Evolutionary conservation across 2,329 filamentous ascomycete genomes (phyloP), one percentile per base, ranked within the genome.

Genomic region (Fusarium nanum): DNA sequence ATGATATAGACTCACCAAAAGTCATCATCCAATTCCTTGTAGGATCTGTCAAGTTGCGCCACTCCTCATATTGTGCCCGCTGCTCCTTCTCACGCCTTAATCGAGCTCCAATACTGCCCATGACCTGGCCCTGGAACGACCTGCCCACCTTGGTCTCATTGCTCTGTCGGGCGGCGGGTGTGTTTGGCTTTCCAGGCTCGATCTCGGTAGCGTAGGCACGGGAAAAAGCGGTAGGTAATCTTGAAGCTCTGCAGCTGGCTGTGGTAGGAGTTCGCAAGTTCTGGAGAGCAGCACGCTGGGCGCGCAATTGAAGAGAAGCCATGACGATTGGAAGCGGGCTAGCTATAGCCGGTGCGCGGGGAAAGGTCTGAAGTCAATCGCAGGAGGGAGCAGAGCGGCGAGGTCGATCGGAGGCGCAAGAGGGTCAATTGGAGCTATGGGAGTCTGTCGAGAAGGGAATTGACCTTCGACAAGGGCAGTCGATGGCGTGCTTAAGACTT

Each of bases 121-220:
- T 86, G 72, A 90, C 83, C 78, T 89, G 88, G 22, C 87, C 87
- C 72, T 86, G 84, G 75, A 89, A 90, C 6, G 81, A 78, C 48
- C 82, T 71, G 18, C 79, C 81, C 27, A 77, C 74, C 73, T 75
- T 81, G 68, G 77, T 70, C 70, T 82, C 81, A 60, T 81, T 82
- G 56, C 77, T 73, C 64, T 77, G 73, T 20, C 76, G 30, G 18
- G 61, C 44, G n/a, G 70, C 62, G n/a, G 70, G 55, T 14, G 74
- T 57, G 53, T 76, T 79, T 50, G 77, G 72, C 42, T 75, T 72
- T 67, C 80, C 78, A 13, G 78, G 78, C 64, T 81, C 79, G 30
- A 80, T 70, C 12, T 80, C 78, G 47, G 79, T 81, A 46, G 75
- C 73, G 53, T 80, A 82, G 64, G 63, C 70, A 71, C 79, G 78